These are phyloP conservation scores for Saccharomyces pastorianus DNA, from an alignment of 1,139 yeast species.

Conservation along the genomic window DNA sequence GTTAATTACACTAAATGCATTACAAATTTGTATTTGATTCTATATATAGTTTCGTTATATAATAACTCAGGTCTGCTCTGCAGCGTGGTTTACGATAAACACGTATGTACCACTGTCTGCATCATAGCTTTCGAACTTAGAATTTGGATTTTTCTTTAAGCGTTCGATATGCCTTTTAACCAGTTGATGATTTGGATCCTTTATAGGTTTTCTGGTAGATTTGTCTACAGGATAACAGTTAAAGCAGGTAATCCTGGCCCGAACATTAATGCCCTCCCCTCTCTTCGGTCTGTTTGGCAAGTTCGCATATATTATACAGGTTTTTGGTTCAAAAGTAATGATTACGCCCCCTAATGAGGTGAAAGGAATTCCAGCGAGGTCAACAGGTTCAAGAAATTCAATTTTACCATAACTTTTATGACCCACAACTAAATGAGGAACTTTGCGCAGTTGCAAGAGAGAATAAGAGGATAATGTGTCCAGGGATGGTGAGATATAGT, in stretches of 20 bases:
- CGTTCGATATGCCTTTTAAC: conserved; percentile 62
- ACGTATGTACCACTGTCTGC: conserved; percentile 51
- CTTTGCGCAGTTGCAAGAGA: conserved; percentile 53
- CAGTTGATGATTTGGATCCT: conserved; percentile 68
- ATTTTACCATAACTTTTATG: conserved; percentile 71
- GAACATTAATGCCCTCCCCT: conserved; percentile 81
- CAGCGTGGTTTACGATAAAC: conserved; percentile 13
- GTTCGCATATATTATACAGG: conserved; percentile 70
- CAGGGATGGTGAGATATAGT: conserved; percentile 78
- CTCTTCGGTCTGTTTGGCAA: conserved; percentile 50
- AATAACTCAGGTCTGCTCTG: not conserved
- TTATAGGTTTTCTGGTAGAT: conserved; percentile 64
- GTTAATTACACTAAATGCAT: not conserved
- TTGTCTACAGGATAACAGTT: conserved; percentile 72
- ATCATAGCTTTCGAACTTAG: conserved; percentile 69
- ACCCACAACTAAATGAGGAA: conserved; percentile 68
- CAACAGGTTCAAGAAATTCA: conserved; percentile 74
- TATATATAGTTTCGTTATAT: not conserved
- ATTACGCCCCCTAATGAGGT: conserved; percentile 59
- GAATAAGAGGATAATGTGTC: conserved; percentile 53
- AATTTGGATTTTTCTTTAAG: conserved; percentile 51
- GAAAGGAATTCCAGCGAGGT: conserved; percentile 58
- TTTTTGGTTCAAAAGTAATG: conserved; percentile 51
- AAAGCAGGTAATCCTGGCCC: conserved; percentile 63
- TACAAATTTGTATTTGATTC: not conserved